Percentiles rank a stretch among this genome's conserved stretches.
Conservation (phyloP, 2,329 filamentous ascomycete genomes). For the Cryphonectria japonica region DNA sequence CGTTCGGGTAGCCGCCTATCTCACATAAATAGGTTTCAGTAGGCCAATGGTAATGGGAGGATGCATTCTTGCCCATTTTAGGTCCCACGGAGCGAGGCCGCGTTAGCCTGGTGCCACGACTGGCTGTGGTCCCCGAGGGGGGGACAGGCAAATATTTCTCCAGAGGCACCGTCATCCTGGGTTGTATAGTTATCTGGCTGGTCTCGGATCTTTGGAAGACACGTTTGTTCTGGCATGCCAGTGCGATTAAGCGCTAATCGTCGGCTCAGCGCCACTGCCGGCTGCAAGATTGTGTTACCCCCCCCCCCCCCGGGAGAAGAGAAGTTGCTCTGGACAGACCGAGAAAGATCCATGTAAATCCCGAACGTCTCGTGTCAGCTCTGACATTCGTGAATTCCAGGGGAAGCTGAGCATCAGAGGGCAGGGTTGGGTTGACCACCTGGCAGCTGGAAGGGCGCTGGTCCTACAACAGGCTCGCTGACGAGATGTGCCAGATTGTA, state of each 20-base stretch:
- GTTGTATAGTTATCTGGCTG: background rate
- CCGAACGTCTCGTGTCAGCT: background rate
- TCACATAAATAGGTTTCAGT: conserved; percentile 1
- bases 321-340: background rate
- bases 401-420: background rate
- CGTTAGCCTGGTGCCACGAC: conserved; percentile 27
- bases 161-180: background rate
- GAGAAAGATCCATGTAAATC: background rate
- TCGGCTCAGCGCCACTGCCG: background rate
- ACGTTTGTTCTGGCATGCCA: background rate
- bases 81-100: background rate
- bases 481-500: background rate
- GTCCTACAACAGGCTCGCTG: background rate
- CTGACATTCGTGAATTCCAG: background rate
- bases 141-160: background rate
- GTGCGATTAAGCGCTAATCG: background rate
- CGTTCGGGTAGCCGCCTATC: conserved; percentile 4
- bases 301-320: too few relatives aligned
- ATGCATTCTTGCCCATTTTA: background rate
- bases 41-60: conserved; percentile 1
- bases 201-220: background rate
- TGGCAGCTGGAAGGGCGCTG: background rate
- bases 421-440: too few relatives aligned
- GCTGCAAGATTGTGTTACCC: background rate
- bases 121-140: conserved; percentile 18